Base-by-base conservation (phyloP, 2,329 filamentous ascomycete species). In the Leptodontidium sp. region DNA sequence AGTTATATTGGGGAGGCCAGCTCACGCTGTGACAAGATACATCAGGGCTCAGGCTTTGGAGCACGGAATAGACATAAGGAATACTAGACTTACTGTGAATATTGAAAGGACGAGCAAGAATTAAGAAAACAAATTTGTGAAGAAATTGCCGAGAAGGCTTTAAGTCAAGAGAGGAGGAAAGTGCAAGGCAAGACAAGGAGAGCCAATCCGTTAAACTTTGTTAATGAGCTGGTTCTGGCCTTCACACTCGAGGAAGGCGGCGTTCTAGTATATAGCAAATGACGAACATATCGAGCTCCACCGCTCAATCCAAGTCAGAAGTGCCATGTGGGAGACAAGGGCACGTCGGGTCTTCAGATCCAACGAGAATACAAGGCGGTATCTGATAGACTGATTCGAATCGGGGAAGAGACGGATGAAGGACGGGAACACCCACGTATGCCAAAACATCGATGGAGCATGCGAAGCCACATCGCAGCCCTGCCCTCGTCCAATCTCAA, bases 401-500 rank as follows among this genome's bases (percentile, higher is more conserved):
- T 40, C 35, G 35, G 57, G 52, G 29, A 55, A 55, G 26, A n/a
- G 26, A 6, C 24, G 38, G 4, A 12, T 14, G n/a, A 45, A 43
- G 35, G 57, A 59, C 38, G 26, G 21, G 35, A 43, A 43, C 57
- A 40, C 57, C 57, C 35, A 59, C 5, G 21, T 59, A 45, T 11
- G 40, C 35, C 38, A 45, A 43, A 45, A 43, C 35, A 59, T 45
- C 21, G 21, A 14, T 24, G n/a, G 35, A 45, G 21, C 24, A 45
- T 45, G 57, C 38, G 43, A 26, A 59, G 57, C 38, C 38, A 45
- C 38, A 45, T 9, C 7, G 55, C 24, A 52, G 61, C 52, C 53
- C 66, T 65, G 57, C 38, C 6, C 12, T 61, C 58, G 24, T 45
- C 38, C 40, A 61, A 26, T 26, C 26, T 50, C 45, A 14, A 55